Evolutionary conservation across 306 rosid genomes (phyloP), one percentile per base, ranked within the genome.

Genomic region (Cucurbita ficifolia): DNA sequence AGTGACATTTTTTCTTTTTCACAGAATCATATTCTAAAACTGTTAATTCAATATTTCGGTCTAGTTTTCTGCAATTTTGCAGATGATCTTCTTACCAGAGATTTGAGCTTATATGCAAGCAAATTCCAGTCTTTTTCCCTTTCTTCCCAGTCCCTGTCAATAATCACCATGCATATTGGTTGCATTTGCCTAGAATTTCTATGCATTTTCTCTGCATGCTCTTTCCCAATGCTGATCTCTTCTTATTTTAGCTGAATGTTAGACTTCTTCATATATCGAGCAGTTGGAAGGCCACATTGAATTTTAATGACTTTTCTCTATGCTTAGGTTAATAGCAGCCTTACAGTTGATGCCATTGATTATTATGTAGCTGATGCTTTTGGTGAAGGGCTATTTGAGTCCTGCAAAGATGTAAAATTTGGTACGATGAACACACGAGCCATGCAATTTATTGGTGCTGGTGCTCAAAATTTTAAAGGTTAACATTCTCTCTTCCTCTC

Each of bases 351-450:
- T 77, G 96, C 88, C 81, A 94, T 94, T 82, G 91, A 94, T 75
- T 94, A 77, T 85, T 86, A 81, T 79, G 63, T 83, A 55, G 82
- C 83, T 76, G 97, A 91, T 77, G 79, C 88, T 79, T 94, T 89
- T 86, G 99, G 99, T 79, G 92, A 87, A 86, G 96, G 97, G 72
- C 81, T 94, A 76, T 94, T 85, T 63, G 85, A 91, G 70, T 94
- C 99, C 67, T 94, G 99, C 92, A 94, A 91, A 81, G 97, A 94
- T 65, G 99, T 94, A 57, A 94, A 91, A 77, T 94, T 87, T 81
- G 99, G 99, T 76, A 87, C 95, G 72, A 81, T 77, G 87, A 94
- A 94, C 80, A 86, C 99, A 80, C 87, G 82, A 64, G 99, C 90
- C 72, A 62, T 91, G 50, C 88, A 90, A 76, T 89, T 86, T 81